These are phyloP conservation scores for Magnaporthales sp. DNA, from an alignment of 2,329 filamentous ascomycete species.

Conservation along the genomic window DNA sequence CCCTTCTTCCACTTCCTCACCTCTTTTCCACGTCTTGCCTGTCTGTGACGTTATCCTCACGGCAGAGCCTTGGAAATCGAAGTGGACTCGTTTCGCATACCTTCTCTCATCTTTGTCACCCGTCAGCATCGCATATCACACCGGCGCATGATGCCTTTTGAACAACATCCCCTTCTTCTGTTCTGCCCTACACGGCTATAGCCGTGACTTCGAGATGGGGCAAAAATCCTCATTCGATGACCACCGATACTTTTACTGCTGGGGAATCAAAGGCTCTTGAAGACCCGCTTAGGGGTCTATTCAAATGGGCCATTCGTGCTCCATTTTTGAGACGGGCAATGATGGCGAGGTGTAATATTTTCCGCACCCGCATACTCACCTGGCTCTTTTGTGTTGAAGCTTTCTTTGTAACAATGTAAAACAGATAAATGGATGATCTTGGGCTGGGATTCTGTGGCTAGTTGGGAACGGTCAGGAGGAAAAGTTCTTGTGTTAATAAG, in stretches of 20 bases:
- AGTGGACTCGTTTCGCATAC: not conserved
- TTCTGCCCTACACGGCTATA: not conserved
- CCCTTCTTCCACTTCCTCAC: not conserved
- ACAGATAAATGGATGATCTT: conserved; percentile 2
- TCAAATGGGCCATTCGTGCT: not conserved
- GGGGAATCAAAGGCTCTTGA: not conserved
- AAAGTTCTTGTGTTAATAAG: not conserved
- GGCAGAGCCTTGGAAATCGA: not conserved
- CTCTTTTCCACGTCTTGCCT: not conserved
- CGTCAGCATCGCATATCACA: not conserved
- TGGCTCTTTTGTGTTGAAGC: not conserved
- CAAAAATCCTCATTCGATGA: not conserved
- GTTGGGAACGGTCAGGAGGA: not conserved
- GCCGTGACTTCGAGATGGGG: not conserved
- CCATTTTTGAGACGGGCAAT: not conserved
- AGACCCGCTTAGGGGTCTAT: not conserved
- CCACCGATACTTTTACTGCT: not conserved
- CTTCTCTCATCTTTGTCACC: not conserved
- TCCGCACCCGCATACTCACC: not conserved
- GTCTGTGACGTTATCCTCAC: not conserved
- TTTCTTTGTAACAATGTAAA: conserved; percentile 2
- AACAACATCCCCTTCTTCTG: not conserved
- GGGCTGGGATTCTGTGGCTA: not conserved
- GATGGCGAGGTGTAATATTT: not conserved
- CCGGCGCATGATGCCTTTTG: not conserved